Conservation (phyloP, 768 basidiomycete species). For the Mycena crocata region DNA sequence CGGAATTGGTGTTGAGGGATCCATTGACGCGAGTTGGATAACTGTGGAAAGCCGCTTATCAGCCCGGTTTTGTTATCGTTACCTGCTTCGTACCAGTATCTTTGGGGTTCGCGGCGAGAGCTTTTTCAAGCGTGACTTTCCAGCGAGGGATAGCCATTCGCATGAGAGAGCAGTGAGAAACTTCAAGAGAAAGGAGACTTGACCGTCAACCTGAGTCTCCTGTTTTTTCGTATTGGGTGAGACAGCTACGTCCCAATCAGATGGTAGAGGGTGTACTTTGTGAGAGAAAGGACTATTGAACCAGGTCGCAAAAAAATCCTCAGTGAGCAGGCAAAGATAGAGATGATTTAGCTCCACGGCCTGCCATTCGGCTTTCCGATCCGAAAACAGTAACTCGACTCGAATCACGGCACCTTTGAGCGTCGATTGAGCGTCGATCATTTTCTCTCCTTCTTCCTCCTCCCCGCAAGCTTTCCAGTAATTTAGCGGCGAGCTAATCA, state of each 20-base stretch:
- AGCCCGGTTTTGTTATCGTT: not conserved
- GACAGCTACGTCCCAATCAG: too few relatives aligned
- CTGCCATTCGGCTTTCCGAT: too few relatives aligned
- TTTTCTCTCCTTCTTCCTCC: conserved; percentile 13
- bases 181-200: too few relatives aligned
- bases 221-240: too few relatives aligned
- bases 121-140: conserved; percentile 58
- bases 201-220: too few relatives aligned
- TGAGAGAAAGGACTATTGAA: too few relatives aligned
- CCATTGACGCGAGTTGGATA: conserved; percentile 70
- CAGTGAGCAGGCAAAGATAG: too few relatives aligned
- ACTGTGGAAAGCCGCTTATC: conserved; percentile 53
- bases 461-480: not conserved
- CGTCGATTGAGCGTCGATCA: conserved; percentile 24
- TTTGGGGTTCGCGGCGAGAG: conserved; percentile 53
- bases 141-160: conserved; percentile 52
- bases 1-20: conserved; percentile 54
- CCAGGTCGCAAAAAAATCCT: too few relatives aligned
- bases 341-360: too few relatives aligned
- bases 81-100: conserved; percentile 48
- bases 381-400: too few relatives aligned
- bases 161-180: too few relatives aligned
- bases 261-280: too few relatives aligned
- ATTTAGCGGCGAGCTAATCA: conserved; percentile 9
- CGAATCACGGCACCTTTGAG: conserved; percentile 7